Conservation (phyloP, 2,329 filamentous ascomycete genomes). For the Aaosphaeria arxii region DNA sequence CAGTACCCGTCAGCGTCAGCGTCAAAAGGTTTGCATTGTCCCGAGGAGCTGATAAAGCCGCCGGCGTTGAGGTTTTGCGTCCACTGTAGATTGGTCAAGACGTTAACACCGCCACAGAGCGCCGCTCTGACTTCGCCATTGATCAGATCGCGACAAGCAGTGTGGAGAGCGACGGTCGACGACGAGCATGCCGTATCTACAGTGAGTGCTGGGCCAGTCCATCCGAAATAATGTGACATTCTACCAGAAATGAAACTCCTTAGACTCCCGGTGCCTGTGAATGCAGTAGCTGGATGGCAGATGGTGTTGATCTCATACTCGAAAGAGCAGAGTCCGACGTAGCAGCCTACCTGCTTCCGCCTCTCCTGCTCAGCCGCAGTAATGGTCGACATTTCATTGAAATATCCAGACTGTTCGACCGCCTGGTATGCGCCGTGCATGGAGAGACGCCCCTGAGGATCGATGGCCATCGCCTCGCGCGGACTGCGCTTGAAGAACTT, state of each 20-base stretch:
- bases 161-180: slow-evolving; percentile 27
- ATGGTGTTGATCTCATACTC: slow-evolving; percentile 26
- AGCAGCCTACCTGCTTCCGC: slow-evolving; percentile 24
- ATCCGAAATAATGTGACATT: slow-evolving; percentile 25
- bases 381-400: slow-evolving; percentile 1
- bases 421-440: slow-evolving; percentile 30
- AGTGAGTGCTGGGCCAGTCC: slow-evolving; percentile 19
- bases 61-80: slow-evolving; percentile 36
- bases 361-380: not conserved
- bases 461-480: slow-evolving; percentile 19
- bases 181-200: slow-evolving; percentile 38
- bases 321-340: slow-evolving; percentile 26
- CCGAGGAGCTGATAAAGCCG: slow-evolving; percentile 43
- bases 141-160: slow-evolving; percentile 23
- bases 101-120: slow-evolving; percentile 37
- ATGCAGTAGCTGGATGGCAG: slow-evolving; percentile 13
- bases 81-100: slow-evolving; percentile 26
- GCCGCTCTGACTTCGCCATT: slow-evolving; percentile 25
- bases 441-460: slow-evolving; percentile 24
- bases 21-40: slow-evolving; percentile 44
- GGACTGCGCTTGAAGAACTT: slow-evolving; percentile 20
- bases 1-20: slow-evolving; percentile 52
- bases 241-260: slow-evolving; percentile 19
- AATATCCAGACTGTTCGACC: slow-evolving; percentile 33
- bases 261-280: slow-evolving; percentile 16